A percentile compares a stretch with the other conserved stretches of the same genome.
These are phyloP conservation scores for Blastocystis sp. DNA, from an alignment of 352 stramenopile genomes.

Conservation along the genomic window DNA sequence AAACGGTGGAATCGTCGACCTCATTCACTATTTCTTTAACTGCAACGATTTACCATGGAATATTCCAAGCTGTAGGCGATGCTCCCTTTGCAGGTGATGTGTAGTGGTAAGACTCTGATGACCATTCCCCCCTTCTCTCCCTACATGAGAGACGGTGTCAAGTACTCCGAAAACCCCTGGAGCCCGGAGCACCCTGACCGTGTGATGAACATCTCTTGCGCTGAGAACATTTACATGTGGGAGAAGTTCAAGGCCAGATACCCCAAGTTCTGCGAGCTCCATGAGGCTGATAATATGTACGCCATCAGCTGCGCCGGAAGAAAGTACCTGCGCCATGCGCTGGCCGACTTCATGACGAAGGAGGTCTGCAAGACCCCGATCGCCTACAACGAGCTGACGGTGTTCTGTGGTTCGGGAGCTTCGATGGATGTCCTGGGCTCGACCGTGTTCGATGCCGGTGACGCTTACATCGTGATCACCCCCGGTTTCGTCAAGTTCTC, in stretches of 20 bases:
- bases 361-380: constrained; percentile 67
- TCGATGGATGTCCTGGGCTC: constrained; percentile 24
- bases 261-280: constrained; percentile 10
- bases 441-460: background rate
- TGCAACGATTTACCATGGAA: background rate
- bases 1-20: background rate
- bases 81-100: background rate
- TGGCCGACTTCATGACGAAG: constrained; percentile 58
- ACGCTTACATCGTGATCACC: constrained; percentile 28
- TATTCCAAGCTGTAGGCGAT: background rate
- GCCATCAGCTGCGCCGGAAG: constrained; percentile 1
- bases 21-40: background rate
- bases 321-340: background rate
- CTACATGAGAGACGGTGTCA: background rate
- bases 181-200: constrained; percentile 16
- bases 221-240: constrained; percentile 8
- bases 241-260: background rate
- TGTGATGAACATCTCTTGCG: constrained; percentile 37
- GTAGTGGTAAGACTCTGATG: constrained; percentile 1
- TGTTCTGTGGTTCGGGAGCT: constrained; percentile 62
- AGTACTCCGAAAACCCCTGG: constrained; percentile 21
- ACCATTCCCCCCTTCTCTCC: background rate
- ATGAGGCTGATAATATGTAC: background rate
- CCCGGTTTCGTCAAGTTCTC: constrained; percentile 18
- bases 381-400: constrained; percentile 76